Base-by-base conservation (phyloP, 352 stramenopile genomes). In the Phytophthora pistaciae region DNA sequence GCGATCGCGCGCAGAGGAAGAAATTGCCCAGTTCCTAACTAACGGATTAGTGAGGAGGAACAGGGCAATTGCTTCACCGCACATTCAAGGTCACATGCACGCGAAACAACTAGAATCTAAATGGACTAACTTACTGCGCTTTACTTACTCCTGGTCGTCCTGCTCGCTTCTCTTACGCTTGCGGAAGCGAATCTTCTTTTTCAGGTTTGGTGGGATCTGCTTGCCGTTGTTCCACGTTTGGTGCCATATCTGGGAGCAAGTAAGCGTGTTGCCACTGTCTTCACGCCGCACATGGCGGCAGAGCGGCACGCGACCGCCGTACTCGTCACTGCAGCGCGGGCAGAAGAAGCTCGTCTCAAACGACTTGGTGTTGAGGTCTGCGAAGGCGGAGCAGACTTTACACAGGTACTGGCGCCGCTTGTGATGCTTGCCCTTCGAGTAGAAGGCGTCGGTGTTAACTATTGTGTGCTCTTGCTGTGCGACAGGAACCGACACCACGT, bases 331-430 rank as follows among this genome's bases (percentile, higher is more conserved):
- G 52, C 58, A 73, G 10, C 8, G 7, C 21, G 25, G n/a, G 23
- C 48, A 72, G 21, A 42, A 66, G 42, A 21, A 71, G 46, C 54
- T 60, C 3, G 21, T 66, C 18, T 71, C 42, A 50, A 71, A 20
- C 56, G 14, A 21, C 53, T 60, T 6, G 33, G 29, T 40, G 27
- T n/a, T 11, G 54, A 31, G 27, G 27, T 31, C 27, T 31, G 27
- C 27, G 27, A 31, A 31, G 2, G 57, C 46, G 1, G 54, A 61
- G 49, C 56, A 71, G 11, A 71, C 56, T n/a, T 66, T 66, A 38
- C 49, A 71, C 3, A 65, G 52, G 21, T 63, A 27, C 27, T 57
- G 56, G 23, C 64, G 56, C 0, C 31, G 33, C 38, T 72, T 61
- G 20, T 44, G 14, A 42, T 18, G 36, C 11, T 42, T 42, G 36